phyloP scores from a whole-genome alignment of 345 rosid species.

The Eucalyptus cladocalyx region DNA sequence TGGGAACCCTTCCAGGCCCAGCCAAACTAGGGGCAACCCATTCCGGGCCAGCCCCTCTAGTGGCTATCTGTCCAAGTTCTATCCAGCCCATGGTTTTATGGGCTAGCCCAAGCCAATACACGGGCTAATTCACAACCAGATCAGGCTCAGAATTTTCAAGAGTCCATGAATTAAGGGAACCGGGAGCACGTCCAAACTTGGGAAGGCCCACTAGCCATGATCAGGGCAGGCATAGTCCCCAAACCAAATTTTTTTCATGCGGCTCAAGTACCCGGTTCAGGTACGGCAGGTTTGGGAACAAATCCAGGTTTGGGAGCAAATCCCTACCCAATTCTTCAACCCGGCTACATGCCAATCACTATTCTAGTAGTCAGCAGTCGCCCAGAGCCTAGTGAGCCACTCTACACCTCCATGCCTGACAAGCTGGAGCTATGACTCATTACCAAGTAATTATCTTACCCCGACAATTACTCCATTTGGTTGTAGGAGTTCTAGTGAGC shows the following conservation, averaged over 20 bases:
- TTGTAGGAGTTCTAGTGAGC: background rate
- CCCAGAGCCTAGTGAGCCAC: background rate
- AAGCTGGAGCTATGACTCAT: background rate
- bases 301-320: background rate
- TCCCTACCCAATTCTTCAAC: background rate
- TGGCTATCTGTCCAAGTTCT: background rate
- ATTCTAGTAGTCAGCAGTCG: background rate
- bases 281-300: background rate
- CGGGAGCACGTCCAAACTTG: background rate
- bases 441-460: background rate
- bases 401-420: background rate
- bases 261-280: background rate
- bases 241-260: background rate
- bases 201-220: background rate
- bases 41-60: background rate
- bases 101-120: background rate
- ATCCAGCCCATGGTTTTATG: background rate
- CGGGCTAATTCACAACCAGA: background rate
- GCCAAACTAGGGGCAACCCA: background rate
- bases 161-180: background rate
- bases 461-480: too few relatives aligned
- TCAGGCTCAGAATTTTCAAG: background rate
- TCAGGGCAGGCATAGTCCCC: background rate
- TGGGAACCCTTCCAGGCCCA: background rate
- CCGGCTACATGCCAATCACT: background rate